Base-by-base conservation (phyloP, 129 eudicot species). In the Kitagawia praeruptora region DNA sequence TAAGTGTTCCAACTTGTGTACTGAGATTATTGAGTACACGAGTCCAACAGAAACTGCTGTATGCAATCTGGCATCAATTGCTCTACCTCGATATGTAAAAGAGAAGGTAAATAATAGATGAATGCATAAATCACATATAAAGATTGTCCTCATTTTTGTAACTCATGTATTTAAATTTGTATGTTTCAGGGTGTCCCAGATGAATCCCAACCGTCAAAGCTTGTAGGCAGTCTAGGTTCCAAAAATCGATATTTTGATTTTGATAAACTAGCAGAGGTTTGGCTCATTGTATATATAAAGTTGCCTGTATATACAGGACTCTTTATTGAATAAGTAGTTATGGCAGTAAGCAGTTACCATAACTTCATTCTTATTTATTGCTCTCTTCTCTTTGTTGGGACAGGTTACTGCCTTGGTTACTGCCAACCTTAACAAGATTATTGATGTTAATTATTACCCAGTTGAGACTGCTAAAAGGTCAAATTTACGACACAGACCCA, bases 41-140 rank as follows among this genome's bases (percentile, higher is more conserved):
- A 90, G 95, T 83, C 90, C 91, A 47, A 75, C 84, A 3, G 95
- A 90, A 81, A 90, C 95, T 51, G 90, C 95, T 44, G 90, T 90
- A 21, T 90, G 92, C 77, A 90, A 90, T 80, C 76, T 90, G 40
- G 90, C 92, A 37, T 90, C 95, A 38, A 90, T 87, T 84, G 91
- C 91, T 74, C 85, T 90, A 54, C 95, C 88, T 78, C 81, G 88
- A 71, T 90, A 77, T 84, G 90, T 90, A 19, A 87, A 81, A 70
- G 95, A 90, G 75, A 90, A 87, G 86, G 91, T 84, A 47, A 46
- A 73, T 42, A 27, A 51, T 8, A 58, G 25, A 58, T 46, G 48
- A 39, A 39, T 6, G 49, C 12, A 18, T 72, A 27, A 14, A 72
- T 21, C 0, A 8, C 25, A 21, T 23, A 23, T 4, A 38, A 72